phyloP scores from a whole-genome alignment of 2,329 filamentous ascomycete genomes.

The Cladosporium sp. region DNA sequence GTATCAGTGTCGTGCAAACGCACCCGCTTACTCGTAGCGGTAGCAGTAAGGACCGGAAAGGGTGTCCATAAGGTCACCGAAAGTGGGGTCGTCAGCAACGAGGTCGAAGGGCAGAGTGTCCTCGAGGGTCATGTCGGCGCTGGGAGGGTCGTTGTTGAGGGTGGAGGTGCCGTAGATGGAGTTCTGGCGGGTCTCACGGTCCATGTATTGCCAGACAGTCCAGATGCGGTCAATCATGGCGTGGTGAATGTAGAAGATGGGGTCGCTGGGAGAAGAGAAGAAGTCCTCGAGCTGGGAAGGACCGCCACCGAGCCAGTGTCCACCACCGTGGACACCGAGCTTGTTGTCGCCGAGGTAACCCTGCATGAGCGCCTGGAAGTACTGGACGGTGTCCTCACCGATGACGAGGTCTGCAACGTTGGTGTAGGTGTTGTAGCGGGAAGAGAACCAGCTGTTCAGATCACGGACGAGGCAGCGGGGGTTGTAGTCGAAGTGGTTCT shows the following conservation, averaged over 20 bases:
- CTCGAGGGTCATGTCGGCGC: constrained; percentile 42
- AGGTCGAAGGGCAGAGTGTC: constrained; percentile 35
- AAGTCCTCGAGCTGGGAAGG: constrained; percentile 39
- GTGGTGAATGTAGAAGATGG: constrained; percentile 48
- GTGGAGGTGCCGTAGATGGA: constrained; percentile 43
- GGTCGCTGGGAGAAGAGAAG: constrained; percentile 42
- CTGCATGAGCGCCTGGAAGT: constrained; percentile 28
- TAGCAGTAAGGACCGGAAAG: constrained; percentile 31
- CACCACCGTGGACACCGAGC: constrained; percentile 41
- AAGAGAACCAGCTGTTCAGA: constrained; percentile 20
- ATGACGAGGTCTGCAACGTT: constrained; percentile 24
- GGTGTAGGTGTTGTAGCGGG: constrained; percentile 19
- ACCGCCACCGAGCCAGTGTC: constrained; percentile 46
- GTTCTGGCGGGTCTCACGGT: constrained; percentile 35
- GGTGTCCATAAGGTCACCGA: constrained; percentile 29
- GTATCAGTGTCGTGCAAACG: too few relatives aligned
- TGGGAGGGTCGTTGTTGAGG: constrained; percentile 40
- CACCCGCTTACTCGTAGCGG: constrained; percentile 24
- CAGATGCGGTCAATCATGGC: constrained; percentile 44
- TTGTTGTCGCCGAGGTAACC: constrained; percentile 27
- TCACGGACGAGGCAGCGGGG: constrained; percentile 23
- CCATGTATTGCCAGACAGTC: constrained; percentile 48
- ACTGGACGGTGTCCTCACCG: constrained; percentile 22
- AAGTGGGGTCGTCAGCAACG: constrained; percentile 21
- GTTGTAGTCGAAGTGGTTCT: constrained; percentile 22